Base-by-base conservation (phyloP, 2,329 filamentous ascomycete genomes). In the Fragosphaeria purpurea region DNA sequence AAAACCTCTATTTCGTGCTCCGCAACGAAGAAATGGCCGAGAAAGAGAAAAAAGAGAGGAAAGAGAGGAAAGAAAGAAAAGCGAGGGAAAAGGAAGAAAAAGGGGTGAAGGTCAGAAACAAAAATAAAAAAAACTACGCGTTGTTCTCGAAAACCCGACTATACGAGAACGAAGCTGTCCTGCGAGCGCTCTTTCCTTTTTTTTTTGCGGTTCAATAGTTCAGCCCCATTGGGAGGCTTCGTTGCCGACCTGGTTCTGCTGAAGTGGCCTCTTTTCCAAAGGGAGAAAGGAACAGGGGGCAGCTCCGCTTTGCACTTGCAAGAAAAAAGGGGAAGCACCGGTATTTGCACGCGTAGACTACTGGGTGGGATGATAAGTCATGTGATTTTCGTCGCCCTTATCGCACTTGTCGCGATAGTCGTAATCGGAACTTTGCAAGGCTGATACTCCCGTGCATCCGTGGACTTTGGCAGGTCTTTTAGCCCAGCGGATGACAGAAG, bases 211-310 rank as follows among this genome's bases (percentile, higher is more conserved):
- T 22, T 9, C 5, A 11, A 42, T 30, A 31, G 12, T 35, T 13
- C 44, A 32, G 38, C 43, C 43, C 43, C 43, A 35, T 35, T 35
- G 10, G 43, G 43, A 7, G 13, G 22, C 11, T 32, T 9, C 41
- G 32, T 9, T 11, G 11, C 22, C 13, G 41, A 35, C 42, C 38
- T 41, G 43, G 31, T 47, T 44, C 44, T 51, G 50, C 35, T 51
- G 50, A 51, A 51, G 50, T 51, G 50, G 50, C 50, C 50, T 51
- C 45, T 51, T 51, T 40, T 38, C 37, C 48, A 38, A 35, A 46
- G 32, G 22, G 38, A 43, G 35, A 39, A n/a, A 45, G 34, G 41
- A 34, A 50, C 32, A 32, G 12, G 44, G 48, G 42, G n/a, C 12
- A 22, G 22, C 22, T 22, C 22, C 22, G 22, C 22, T 22, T 22